Conservation (phyloP, 495 filamentous ascomycete genomes). For the Talaromyces liani region DNA sequence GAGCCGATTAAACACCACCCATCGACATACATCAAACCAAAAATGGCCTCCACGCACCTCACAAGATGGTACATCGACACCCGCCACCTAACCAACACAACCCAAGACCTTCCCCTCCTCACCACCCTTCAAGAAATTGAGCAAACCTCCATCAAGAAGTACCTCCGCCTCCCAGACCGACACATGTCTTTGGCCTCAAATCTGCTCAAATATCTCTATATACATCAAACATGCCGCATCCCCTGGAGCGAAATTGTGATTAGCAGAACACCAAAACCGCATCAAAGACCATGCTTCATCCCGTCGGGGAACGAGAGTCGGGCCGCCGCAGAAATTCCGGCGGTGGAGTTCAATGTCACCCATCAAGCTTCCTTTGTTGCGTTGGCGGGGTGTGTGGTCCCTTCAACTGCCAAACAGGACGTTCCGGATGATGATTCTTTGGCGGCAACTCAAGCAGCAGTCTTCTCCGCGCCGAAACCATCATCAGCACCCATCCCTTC, state of each 20-base stretch:
- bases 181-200: conserved; percentile 60
- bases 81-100: conserved; percentile 24
- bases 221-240: conserved; percentile 52
- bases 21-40: background rate
- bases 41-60: background rate
- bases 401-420: background rate
- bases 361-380: conserved; percentile 79
- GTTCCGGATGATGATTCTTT: background rate
- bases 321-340: conserved; percentile 16
- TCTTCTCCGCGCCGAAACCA: conserved; percentile 12
- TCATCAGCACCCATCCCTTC: conserved; percentile 10
- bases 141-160: conserved; percentile 28
- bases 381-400: conserved; percentile 40
- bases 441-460: conserved; percentile 11
- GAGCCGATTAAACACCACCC: background rate
- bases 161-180: conserved; percentile 30
- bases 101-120: conserved; percentile 28
- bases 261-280: conserved; percentile 49
- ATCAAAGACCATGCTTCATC: conserved; percentile 57
- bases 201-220: conserved; percentile 70
- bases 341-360: conserved; percentile 77
- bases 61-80: conserved; percentile 39
- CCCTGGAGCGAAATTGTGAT: conserved; percentile 60
- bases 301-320: conserved; percentile 21
- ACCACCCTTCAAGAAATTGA: conserved; percentile 26